Percentiles rank a stretch among this genome's conserved stretches.
phyloP scores from a whole-genome alignment of 805 yeast genomes.

The Starmerella kuoi region DNA sequence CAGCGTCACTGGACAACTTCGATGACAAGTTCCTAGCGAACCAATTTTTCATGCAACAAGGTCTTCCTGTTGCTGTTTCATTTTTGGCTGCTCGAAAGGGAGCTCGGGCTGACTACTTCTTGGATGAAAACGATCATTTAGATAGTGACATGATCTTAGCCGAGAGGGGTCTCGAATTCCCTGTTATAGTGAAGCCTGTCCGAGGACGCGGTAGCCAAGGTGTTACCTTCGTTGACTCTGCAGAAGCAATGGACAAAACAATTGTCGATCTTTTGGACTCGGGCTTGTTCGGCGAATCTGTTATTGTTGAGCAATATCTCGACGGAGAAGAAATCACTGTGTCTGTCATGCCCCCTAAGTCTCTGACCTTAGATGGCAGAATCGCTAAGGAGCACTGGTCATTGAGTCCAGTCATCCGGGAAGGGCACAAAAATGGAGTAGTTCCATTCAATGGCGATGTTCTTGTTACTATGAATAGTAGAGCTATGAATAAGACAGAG shows the following conservation, averaged over 20 bases:
- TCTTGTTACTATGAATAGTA: neutral
- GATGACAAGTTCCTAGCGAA: slow-evolving; percentile 5
- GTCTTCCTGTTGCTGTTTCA: slow-evolving; percentile 1
- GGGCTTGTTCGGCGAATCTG: neutral
- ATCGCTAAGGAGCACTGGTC: neutral
- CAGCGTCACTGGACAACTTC: neutral
- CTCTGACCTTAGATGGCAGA: neutral
- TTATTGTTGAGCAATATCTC: slow-evolving; percentile 3
- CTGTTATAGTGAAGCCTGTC: slow-evolving; percentile 3
- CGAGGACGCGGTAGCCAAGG: slow-evolving; percentile 8
- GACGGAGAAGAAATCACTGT: slow-evolving; percentile 1
- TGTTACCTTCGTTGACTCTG: neutral
- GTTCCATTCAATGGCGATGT: slow-evolving; percentile 3
- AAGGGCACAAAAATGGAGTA: slow-evolving; percentile 1
- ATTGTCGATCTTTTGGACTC: neutral
- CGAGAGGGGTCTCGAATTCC: neutral
- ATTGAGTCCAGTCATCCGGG: slow-evolving; percentile 1
- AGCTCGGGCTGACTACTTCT: neutral
- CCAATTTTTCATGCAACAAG: neutral
- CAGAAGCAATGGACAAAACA: neutral
- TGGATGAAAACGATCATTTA: neutral
- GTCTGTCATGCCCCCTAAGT: neutral
- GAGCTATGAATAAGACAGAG: neutral
- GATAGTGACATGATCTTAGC: neutral
- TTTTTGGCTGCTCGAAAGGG: neutral